Evolutionary conservation across 1,139 yeast genomes (phyloP), one percentile per base, ranked within the genome.

Genomic region (Protomyces inouyei): DNA sequence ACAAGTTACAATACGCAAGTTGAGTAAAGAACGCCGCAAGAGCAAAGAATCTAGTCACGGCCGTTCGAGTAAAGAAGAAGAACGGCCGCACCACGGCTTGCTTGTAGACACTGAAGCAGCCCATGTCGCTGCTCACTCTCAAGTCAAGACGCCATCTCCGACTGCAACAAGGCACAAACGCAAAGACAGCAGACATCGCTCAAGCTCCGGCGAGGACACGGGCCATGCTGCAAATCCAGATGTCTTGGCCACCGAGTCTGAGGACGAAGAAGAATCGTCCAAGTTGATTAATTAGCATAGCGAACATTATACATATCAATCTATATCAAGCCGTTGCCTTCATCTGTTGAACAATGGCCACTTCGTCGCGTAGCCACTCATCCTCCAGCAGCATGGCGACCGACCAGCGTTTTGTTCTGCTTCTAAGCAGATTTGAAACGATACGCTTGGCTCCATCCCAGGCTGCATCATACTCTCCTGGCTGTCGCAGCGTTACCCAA

Each of bases 391-490:
- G 74, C 32, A 80, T 75, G 8, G 73, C 68, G 6, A 83, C 76
- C 12, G 73, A 71, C 72, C 81, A 74, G 55, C 89, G 77, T 55
- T 76, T 76, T 64, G 82, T 85, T 64, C 86, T 78, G 67, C 85
- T 80, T 36, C 81, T 78, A 54, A 86, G 74, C 60, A 86, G 77
- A 25, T 78, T 76, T 59, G 79, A 79, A 4, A 86, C 90, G 23
- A 86, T 75, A 18, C 72, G 75, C 70, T 82, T 85, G 0, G 85
- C 85, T 3, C 74, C 77, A 0, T 68, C 70, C 79, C 82, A 79
- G 25, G 75, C 78, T 3, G 67, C 63, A 18, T 40, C 46, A 71
- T 71, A 70, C 10, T 1, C 37, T 36, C 65, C 54, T 1, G 63
- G 40, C 12, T 52, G 53, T 35, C 40, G 36, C 48, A 74, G 40